phyloP scores from a whole-genome alignment of 495 filamentous ascomycete species.

The Penicillium cataractarum region DNA sequence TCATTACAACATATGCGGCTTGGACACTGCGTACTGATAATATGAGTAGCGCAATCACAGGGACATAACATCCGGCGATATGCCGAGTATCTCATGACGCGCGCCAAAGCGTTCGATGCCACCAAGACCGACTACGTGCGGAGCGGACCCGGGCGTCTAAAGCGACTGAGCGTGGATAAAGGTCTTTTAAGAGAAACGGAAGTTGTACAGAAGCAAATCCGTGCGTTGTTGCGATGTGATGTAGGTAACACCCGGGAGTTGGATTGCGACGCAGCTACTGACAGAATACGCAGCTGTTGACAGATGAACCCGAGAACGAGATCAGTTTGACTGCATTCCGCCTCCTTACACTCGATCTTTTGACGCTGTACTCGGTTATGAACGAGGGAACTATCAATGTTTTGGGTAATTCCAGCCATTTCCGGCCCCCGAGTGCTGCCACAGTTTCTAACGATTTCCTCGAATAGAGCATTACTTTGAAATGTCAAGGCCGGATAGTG shows the following conservation, averaged over 20 bases:
- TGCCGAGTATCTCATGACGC: constrained; percentile 79
- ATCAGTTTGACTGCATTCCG: constrained; percentile 96
- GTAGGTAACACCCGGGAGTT: constrained; percentile 54
- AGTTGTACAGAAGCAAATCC: constrained; percentile 86
- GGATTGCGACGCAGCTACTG: constrained; percentile 23
- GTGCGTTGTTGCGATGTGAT: constrained; percentile 84
- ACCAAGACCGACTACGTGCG: constrained; percentile 91
- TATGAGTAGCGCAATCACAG: constrained; percentile 76
- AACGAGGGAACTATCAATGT: constrained; percentile 99
- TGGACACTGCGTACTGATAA: constrained; percentile 17
- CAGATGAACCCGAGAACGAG: constrained; percentile 91
- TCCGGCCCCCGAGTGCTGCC: background rate
- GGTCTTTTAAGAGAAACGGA: constrained; percentile 92
- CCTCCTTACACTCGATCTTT: constrained; percentile 84
- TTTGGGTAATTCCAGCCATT: constrained; percentile 63
- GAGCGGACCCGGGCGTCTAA: constrained; percentile 77
- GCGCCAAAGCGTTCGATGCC: constrained; percentile 79
- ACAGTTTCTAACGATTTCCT: constrained; percentile 26
- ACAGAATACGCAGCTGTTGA: constrained; percentile 67
- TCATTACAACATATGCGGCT: constrained; percentile 11
- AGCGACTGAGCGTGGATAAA: constrained; percentile 88
- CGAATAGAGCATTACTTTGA: constrained; percentile 91
- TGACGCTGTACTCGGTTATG: constrained; percentile 90
- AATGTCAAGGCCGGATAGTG: constrained; percentile 92
- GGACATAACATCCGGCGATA: constrained; percentile 94